Evolutionary conservation across 805 yeast genomes (phyloP).

Genomic region (Yarrowia sp.): DNA sequence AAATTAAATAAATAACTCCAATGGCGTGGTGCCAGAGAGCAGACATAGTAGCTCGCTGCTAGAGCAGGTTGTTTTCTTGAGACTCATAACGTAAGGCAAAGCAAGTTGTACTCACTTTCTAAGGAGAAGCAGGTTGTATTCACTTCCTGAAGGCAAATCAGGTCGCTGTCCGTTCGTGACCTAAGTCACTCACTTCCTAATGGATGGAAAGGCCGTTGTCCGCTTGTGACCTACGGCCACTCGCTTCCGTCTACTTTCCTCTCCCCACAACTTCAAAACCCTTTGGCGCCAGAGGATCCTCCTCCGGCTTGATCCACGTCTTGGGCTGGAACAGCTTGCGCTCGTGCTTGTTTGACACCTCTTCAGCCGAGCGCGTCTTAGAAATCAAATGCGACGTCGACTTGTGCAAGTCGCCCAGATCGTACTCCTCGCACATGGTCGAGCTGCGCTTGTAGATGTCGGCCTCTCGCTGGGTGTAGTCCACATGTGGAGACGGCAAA

Average conservation of each 20-base stretch:
- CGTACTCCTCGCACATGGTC: constrained; percentile 17
- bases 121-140: no score
- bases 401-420: not conserved
- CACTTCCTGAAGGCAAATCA: no score
- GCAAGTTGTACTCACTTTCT: no score
- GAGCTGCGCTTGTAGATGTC: constrained; percentile 19
- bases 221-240: no score
- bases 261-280: constrained; percentile 37
- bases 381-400: not conserved
- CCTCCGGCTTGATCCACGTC: constrained; percentile 12
- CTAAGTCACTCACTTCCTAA: no score
- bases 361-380: not conserved
- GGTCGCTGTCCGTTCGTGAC: no score
- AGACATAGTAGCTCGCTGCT: no score
- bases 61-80: no score
- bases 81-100: no score
- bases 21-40: no score
- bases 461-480: constrained; percentile 31
- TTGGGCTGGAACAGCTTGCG: not conserved
- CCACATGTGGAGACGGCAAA: constrained; percentile 31
- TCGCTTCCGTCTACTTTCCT: not conserved
- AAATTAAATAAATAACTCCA: no score
- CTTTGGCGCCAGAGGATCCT: constrained; percentile 27
- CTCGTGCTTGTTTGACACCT: not conserved
- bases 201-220: no score